Percentiles rank a stretch among this genome's conserved stretches.
Evolutionary conservation across 345 rosid genomes (phyloP).

Genomic region (Mercurialis annua): DNA sequence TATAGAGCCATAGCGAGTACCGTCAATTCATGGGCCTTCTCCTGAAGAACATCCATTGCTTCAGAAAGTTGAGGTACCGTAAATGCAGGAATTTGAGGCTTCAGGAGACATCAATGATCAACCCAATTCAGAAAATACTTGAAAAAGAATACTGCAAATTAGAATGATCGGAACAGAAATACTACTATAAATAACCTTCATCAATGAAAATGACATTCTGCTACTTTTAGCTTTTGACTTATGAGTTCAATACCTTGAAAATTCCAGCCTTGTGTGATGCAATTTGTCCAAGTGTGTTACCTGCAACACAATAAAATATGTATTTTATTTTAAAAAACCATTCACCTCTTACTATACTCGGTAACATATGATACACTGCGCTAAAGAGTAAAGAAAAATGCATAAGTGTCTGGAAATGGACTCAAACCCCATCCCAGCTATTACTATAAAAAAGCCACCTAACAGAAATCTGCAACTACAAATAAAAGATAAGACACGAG

Average conservation of each 20-base stretch:
- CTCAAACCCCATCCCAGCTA: background rate
- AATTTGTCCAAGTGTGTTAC: conserved; percentile 65
- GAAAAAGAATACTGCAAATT: conserved; percentile 36
- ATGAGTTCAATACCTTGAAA: conserved; percentile 63
- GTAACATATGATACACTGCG: background rate
- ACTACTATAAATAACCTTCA: conserved; percentile 16
- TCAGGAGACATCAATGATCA: conserved; percentile 53
- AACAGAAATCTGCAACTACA: background rate
- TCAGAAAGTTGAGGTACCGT: conserved; percentile 72
- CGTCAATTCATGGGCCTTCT: conserved; percentile 47
- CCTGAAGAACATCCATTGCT: conserved; percentile 74
- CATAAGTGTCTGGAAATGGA: background rate
- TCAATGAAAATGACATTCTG: conserved; percentile 17
- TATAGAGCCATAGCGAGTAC: conserved; percentile 31
- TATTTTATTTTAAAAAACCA: conserved; percentile 13
- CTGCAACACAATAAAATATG: conserved; percentile 37
- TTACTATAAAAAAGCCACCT: background rate
- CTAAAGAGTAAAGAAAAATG: background rate
- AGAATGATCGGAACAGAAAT: conserved; percentile 24
- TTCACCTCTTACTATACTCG: background rate
- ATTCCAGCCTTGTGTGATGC: conserved; percentile 91
- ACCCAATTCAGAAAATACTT: conserved; percentile 45
- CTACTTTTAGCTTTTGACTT: conserved; percentile 14
- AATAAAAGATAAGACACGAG: conserved; percentile 4
- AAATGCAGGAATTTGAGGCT: conserved; percentile 88